These are phyloP conservation scores for Boletus barrowsii DNA, from an alignment of 768 basidiomycete genomes.

Conservation along the genomic window DNA sequence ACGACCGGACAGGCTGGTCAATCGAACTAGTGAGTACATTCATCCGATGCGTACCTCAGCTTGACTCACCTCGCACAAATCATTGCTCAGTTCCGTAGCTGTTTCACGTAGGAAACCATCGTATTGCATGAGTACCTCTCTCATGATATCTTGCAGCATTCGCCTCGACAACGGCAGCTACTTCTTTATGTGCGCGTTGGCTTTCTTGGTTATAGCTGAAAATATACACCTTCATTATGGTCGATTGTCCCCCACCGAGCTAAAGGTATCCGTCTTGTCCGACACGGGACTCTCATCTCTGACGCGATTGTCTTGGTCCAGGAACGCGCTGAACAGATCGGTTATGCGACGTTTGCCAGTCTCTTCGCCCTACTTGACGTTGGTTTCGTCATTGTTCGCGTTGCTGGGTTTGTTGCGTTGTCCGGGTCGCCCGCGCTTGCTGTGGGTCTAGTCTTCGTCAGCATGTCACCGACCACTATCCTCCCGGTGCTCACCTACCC, in stretches of 20 bases:
- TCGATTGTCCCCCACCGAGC: constrained; percentile 18
- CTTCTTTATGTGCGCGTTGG: constrained; percentile 14
- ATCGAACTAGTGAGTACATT: constrained; percentile 19
- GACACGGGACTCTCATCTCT: not conserved
- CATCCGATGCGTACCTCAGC: not conserved
- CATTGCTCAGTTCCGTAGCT: constrained; percentile 10
- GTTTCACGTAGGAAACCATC: constrained; percentile 10
- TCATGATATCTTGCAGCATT: constrained; percentile 15
- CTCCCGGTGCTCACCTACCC: constrained; percentile 1
- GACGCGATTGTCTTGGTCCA: not conserved
- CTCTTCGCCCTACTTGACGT: constrained; percentile 19
- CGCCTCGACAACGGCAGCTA: constrained; percentile 3
- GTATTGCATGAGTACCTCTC: not conserved
- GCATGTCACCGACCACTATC: constrained; percentile 3
- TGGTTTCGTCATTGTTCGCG: constrained; percentile 18
- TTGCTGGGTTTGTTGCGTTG: constrained; percentile 9
- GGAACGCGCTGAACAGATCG: constrained; percentile 14
- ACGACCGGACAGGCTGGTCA: constrained; percentile 17
- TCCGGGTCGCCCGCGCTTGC: constrained; percentile 14
- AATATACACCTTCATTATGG: constrained; percentile 18
- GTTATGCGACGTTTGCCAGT: constrained; percentile 14
- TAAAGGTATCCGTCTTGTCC: constrained; percentile 17
- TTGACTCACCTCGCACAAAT: not conserved
- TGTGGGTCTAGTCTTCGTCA: constrained; percentile 8
- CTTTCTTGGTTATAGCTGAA: constrained; percentile 19